phyloP scores from a whole-genome alignment of 257 asterid species.

The Petrea volubilis region DNA sequence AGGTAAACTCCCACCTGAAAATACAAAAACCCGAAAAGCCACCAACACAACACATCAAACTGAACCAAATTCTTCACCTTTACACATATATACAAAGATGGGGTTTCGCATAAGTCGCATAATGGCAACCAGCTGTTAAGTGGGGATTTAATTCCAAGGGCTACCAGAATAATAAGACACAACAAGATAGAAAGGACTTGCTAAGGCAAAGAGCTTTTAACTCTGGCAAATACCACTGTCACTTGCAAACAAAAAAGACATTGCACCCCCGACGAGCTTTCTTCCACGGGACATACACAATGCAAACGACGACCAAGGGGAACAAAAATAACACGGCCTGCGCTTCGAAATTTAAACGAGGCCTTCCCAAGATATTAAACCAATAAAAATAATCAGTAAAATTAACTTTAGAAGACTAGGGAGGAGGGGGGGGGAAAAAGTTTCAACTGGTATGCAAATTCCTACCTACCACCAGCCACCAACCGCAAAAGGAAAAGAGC shows the following conservation, averaged over 20 bases:
- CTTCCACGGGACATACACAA: constrained; percentile 26
- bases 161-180: too few relatives aligned
- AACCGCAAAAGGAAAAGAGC: constrained; percentile 32
- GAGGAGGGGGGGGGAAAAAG: not conserved
- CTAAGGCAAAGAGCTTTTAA: not conserved
- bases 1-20: too few relatives aligned
- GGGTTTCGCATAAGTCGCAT: too few relatives aligned
- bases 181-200: too few relatives aligned
- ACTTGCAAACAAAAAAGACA: not conserved
- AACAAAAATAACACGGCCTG: constrained; percentile 7
- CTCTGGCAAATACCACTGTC: not conserved
- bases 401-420: constrained; percentile 7
- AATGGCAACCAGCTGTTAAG: too few relatives aligned
- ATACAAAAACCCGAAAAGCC: too few relatives aligned
- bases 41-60: too few relatives aligned
- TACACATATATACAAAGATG: too few relatives aligned
- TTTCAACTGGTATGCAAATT: constrained; percentile 14
- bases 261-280: constrained; percentile 2
- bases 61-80: too few relatives aligned
- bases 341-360: constrained; percentile 19
- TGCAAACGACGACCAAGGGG: not conserved
- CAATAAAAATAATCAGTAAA: constrained; percentile 36
- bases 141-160: too few relatives aligned
- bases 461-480: constrained; percentile 35
- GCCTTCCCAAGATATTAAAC: constrained; percentile 22